phyloP scores from a whole-genome alignment of 805 yeast genomes.

The Hanseniaspora mollemarum region DNA sequence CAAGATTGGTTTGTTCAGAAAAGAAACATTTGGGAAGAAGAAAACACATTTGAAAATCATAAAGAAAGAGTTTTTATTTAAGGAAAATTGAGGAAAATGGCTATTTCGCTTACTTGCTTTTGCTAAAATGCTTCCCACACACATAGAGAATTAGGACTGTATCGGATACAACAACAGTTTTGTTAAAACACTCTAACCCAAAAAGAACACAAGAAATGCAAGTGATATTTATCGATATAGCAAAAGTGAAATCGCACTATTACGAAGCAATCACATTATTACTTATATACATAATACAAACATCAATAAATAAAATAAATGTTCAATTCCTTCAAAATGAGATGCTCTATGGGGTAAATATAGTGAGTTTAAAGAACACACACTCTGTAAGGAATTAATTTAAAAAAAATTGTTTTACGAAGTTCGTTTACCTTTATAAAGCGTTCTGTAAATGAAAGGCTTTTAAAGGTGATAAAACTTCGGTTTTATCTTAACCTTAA shows the following conservation, averaged over 20 bases:
- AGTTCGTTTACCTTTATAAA: conserved; percentile 15
- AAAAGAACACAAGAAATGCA: too few relatives aligned
- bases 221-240: too few relatives aligned
- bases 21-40: conserved; percentile 54
- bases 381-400: conserved; percentile 14
- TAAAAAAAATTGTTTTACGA: neutral
- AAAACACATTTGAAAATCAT: conserved; percentile 28
- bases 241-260: neutral
- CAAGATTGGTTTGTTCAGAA: conserved; percentile 67
- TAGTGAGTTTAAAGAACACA: conserved; percentile 16
- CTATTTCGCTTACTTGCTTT: too few relatives aligned
- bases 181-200: too few relatives aligned
- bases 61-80: conserved; percentile 25
- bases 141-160: too few relatives aligned
- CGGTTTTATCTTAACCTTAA: neutral
- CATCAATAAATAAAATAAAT: neutral
- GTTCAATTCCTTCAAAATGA: conserved; percentile 13
- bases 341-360: conserved; percentile 15
- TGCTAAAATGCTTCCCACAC: too few relatives aligned
- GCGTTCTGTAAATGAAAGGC: conserved; percentile 5
- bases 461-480: conserved; percentile 12
- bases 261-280: too few relatives aligned
- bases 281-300: neutral
- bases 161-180: too few relatives aligned
- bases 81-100: too few relatives aligned